These are phyloP conservation scores for Candida pini DNA, from an alignment of 805 yeast species.

Conservation along the genomic window DNA sequence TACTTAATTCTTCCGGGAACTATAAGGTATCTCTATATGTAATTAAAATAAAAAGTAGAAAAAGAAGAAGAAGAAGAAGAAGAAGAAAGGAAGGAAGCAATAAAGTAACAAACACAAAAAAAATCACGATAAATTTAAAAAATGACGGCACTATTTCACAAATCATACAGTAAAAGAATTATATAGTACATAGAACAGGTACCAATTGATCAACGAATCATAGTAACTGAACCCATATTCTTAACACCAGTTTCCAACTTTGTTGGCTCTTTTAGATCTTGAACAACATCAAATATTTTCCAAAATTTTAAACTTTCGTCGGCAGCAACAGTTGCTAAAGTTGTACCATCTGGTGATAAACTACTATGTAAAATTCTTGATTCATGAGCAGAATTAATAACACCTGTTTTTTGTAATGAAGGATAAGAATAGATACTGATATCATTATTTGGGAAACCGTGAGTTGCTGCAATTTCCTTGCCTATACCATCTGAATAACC, in stretches of 20 bases:
- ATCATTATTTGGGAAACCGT: constrained; percentile 87
- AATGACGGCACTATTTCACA: no score
- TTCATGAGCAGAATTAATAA: constrained; percentile 82
- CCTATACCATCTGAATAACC: constrained; percentile 71
- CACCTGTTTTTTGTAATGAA: constrained; percentile 80
- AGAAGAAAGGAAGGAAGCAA: no score
- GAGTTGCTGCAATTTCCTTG: constrained; percentile 84
- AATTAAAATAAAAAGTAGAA: no score
- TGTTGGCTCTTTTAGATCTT: constrained; percentile 15
- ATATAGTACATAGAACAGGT: no score
- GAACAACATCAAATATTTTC: constrained; percentile 65
- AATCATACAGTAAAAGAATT: no score
- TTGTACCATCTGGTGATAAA: constrained; percentile 83
- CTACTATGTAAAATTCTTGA: constrained; percentile 79
- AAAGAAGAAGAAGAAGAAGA: no score
- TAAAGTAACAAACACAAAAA: no score
- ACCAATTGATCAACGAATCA: constrained; percentile 39
- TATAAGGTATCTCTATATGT: no score
- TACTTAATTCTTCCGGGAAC: no score
- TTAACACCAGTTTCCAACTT: constrained; percentile 31
- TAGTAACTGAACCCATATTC: constrained; percentile 46
- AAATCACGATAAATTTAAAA: no score
- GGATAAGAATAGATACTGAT: constrained; percentile 83
- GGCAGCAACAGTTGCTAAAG: constrained; percentile 91
- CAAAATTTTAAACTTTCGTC: constrained; percentile 96